phyloP scores from a whole-genome alignment of 83 land plant species.

The Picea engelmannii region DNA sequence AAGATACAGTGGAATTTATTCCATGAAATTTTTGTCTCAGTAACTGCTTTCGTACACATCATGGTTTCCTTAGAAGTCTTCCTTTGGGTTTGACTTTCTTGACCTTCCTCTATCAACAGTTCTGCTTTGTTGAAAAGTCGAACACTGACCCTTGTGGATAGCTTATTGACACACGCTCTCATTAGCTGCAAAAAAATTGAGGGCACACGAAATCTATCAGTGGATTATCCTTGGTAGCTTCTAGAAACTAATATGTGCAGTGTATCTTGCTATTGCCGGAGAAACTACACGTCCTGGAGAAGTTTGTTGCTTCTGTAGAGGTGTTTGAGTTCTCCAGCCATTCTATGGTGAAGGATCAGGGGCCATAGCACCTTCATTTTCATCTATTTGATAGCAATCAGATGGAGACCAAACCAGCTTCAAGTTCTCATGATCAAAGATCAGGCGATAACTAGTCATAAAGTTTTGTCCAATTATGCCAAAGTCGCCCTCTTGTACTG shows the following conservation, averaged over 20 bases:
- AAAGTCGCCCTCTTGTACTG: too few species aligned
- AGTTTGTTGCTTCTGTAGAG: slow-evolving; percentile 55
- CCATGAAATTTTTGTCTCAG: slow-evolving; percentile 11
- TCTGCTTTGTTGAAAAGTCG: neutral
- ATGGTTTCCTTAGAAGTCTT: neutral
- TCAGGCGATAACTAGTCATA: slow-evolving; percentile 77
- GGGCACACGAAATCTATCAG: too few species aligned
- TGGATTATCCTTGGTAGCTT: too few species aligned
- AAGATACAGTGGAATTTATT: neutral
- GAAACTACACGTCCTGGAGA: slow-evolving; percentile 1
- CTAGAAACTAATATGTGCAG: too few species aligned
- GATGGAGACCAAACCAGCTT: slow-evolving; percentile 84
- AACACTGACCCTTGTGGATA: neutral
- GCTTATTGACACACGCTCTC: too few species aligned
- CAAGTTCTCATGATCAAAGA: slow-evolving; percentile 75
- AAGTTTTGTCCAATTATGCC: too few species aligned
- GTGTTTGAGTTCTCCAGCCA: slow-evolving; percentile 21
- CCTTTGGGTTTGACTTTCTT: neutral
- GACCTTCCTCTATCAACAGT: neutral
- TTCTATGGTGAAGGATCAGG: slow-evolving; percentile 28
- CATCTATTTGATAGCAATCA: slow-evolving; percentile 43
- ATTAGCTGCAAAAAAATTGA: too few species aligned
- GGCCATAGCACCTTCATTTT: slow-evolving; percentile 22
- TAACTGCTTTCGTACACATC: neutral
- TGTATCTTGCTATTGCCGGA: slow-evolving; percentile 51